Percentiles rank a stretch among this genome's conserved stretches.
Evolutionary conservation across 768 basidiomycete species (phyloP).

Genomic region (Omphalotus guepiniiformis): DNA sequence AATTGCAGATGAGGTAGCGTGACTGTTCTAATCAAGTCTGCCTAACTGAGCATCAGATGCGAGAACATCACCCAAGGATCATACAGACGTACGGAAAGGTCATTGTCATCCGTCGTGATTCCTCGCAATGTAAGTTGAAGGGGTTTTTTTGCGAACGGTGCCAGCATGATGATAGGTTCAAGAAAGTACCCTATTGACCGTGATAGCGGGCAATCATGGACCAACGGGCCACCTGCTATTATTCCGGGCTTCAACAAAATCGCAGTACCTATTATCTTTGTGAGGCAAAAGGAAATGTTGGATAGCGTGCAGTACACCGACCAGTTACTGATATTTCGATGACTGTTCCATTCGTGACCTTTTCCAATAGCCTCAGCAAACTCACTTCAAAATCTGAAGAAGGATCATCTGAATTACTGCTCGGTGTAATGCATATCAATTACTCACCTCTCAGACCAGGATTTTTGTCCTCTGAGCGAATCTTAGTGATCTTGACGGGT

Average conservation of each 20-base stretch:
- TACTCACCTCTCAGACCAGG: constrained; percentile 84
- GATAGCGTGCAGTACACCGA: constrained; percentile 25
- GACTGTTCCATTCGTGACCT: constrained; percentile 87
- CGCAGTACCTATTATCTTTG: constrained; percentile 71
- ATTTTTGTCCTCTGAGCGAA: constrained; percentile 89
- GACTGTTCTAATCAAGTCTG: constrained; percentile 83
- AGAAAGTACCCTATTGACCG: constrained; percentile 93
- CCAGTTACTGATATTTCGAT: constrained; percentile 98
- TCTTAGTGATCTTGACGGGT: constrained; percentile 77
- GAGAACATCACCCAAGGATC: background rate
- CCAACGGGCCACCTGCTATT: constrained; percentile 74
- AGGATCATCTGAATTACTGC: constrained; percentile 2
- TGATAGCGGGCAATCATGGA: constrained; percentile 86
- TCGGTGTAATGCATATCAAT: constrained; percentile 1
- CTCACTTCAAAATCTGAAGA: constrained; percentile 86
- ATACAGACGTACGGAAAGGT: constrained; percentile 68
- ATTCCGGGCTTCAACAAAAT: constrained; percentile 91
- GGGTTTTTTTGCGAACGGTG: constrained; percentile 88
- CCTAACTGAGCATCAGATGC: constrained; percentile 42
- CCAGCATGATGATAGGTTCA: constrained; percentile 85
- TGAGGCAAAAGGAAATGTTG: background rate
- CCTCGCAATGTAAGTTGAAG: constrained; percentile 79
- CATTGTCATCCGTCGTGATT: constrained; percentile 88
- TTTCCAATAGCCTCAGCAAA: constrained; percentile 81
- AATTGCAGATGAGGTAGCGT: constrained; percentile 87